phyloP scores from a whole-genome alignment of 2,329 filamentous ascomycete species.

The Cladophialophora exuberans region DNA sequence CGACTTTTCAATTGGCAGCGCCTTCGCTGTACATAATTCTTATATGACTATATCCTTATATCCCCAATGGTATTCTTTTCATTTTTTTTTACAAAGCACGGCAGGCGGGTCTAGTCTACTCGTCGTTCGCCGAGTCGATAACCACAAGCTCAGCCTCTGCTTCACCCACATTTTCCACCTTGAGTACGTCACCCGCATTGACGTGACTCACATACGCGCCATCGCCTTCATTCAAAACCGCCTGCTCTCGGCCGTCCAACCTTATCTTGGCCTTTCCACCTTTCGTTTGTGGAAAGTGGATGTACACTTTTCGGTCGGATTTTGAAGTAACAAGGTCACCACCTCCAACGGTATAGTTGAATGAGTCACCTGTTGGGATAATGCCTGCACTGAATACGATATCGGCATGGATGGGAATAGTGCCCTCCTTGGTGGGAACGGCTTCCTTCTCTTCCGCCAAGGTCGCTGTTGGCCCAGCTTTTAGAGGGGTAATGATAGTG shows the following conservation, averaged over 20 bases:
- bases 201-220: conserved; percentile 74
- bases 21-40: background rate
- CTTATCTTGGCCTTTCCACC: conserved; percentile 72
- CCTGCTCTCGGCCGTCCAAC: conserved; percentile 67
- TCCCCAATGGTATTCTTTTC: too few species aligned
- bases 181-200: conserved; percentile 65
- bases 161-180: conserved; percentile 69
- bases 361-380: conserved; percentile 65
- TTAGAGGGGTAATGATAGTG: conserved; percentile 74
- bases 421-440: conserved; percentile 63
- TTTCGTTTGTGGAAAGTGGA: conserved; percentile 81
- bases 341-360: conserved; percentile 73
- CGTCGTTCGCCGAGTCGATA: conserved; percentile 57
- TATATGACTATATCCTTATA: background rate
- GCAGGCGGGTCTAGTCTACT: conserved; percentile 41
- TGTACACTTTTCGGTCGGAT: conserved; percentile 69
- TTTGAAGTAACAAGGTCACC: conserved; percentile 41
- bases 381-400: conserved; percentile 81
- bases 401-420: conserved; percentile 83
- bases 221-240: conserved; percentile 74
- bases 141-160: conserved; percentile 71
- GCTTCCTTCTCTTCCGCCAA: conserved; percentile 66
- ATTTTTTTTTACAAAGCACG: background rate
- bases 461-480: conserved; percentile 66
- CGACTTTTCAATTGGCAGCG: too few species aligned